Conservation (phyloP, 441 rosid species). For the California macrophylla region DNA sequence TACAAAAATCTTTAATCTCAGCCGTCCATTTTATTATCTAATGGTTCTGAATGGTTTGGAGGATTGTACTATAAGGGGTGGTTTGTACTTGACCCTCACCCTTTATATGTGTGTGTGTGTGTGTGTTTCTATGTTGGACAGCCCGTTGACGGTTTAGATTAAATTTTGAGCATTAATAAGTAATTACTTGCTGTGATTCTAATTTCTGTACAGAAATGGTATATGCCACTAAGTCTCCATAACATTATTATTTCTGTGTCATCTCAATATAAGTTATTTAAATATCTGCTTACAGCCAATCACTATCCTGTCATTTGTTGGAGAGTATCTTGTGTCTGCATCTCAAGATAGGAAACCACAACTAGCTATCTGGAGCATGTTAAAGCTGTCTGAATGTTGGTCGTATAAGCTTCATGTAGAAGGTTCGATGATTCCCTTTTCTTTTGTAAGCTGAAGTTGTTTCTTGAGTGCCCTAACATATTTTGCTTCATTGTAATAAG, state of each 20-base stretch:
- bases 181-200: background rate
- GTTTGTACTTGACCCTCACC: too few species aligned
- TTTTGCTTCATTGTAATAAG: background rate
- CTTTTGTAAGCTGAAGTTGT: background rate
- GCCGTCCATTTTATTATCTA: too few species aligned
- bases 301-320: conserved; percentile 55
- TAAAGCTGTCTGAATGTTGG: conserved; percentile 61
- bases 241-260: background rate
- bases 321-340: conserved; percentile 73
- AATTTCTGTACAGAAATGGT: background rate
- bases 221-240: background rate
- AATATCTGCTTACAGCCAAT: conserved; percentile 52
- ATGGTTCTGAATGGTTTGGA: too few species aligned
- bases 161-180: background rate
- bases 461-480: background rate
- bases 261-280: conserved; percentile 1
- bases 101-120: too few species aligned
- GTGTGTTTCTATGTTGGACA: background rate
- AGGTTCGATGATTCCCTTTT: conserved; percentile 39
- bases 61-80: too few species aligned
- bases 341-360: conserved; percentile 56
- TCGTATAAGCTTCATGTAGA: conserved; percentile 70
- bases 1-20: too few species aligned
- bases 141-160: background rate
- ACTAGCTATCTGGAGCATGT: conserved; percentile 71